phyloP scores from a whole-genome alignment of 2,329 filamentous ascomycete species.

The Xylariaceae sp. region DNA sequence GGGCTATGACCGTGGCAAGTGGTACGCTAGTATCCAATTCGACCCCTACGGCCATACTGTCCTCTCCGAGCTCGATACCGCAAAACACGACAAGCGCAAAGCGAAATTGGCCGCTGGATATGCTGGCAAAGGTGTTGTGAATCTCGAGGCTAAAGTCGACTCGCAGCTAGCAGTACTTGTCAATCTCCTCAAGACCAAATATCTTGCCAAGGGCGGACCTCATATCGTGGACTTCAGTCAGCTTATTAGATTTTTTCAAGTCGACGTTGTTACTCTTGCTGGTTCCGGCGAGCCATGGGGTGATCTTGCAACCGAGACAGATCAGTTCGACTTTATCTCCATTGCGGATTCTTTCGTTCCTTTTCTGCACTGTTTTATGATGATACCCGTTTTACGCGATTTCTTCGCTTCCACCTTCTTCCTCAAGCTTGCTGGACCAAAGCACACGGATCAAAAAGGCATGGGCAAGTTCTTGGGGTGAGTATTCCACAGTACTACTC shows the following conservation, averaged over 20 bases:
- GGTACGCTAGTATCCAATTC: conserved; percentile 36
- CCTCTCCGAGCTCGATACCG: conserved; percentile 33
- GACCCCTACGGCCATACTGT: conserved; percentile 38
- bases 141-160: conserved; percentile 37
- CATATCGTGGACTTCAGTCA: conserved; percentile 32
- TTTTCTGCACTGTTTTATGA: conserved; percentile 31
- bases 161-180: conserved; percentile 32
- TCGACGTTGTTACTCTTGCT: conserved; percentile 34
- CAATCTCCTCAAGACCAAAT: conserved; percentile 31
- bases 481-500: background rate
- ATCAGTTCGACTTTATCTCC: conserved; percentile 35
- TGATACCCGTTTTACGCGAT: conserved; percentile 32
- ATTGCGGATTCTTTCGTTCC: conserved; percentile 30
- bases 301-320: conserved; percentile 33
- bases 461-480: conserved; percentile 35
- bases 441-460: conserved; percentile 33
- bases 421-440: conserved; percentile 31
- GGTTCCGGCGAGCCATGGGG: conserved; percentile 37
- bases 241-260: conserved; percentile 35
- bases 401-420: conserved; percentile 34
- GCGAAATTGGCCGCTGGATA: conserved; percentile 36
- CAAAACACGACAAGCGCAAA: conserved; percentile 38
- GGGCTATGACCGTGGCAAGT: conserved; percentile 34
- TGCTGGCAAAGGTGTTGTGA: conserved; percentile 35
- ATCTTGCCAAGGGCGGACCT: conserved; percentile 16